phyloP scores from a whole-genome alignment of 805 yeast species.

The Pichia kluyveri region DNA sequence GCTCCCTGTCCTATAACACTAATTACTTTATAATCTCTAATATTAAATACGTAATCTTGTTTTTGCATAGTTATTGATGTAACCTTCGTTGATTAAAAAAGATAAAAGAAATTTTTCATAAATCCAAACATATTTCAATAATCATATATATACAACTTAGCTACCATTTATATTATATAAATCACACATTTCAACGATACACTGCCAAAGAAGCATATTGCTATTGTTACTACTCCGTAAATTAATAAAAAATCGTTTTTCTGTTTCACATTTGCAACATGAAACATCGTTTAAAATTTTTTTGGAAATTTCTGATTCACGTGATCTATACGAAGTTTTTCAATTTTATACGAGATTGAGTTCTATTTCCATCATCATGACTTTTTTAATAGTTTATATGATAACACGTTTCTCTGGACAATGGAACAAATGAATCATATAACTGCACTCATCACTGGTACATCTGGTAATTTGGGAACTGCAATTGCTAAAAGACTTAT shows the following conservation, averaged over 20 bases:
- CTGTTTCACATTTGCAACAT: too few species aligned
- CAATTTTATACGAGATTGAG: too few species aligned
- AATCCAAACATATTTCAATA: too few species aligned
- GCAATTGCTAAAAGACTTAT: constrained; percentile 77
- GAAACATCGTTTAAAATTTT: not conserved
- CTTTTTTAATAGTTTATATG: too few species aligned
- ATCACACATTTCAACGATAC: too few species aligned
- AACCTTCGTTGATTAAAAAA: not conserved
- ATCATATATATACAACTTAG: too few species aligned
- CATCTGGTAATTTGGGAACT: constrained; percentile 65
- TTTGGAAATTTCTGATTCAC: not conserved
- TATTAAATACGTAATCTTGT: constrained; percentile 50
- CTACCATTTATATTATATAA: too few species aligned
- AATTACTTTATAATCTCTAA: constrained; percentile 49
- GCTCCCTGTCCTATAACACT: constrained; percentile 74
- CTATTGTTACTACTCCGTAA: too few species aligned
- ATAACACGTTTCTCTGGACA: not conserved
- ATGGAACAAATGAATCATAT: constrained; percentile 8
- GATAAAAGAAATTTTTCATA: not conserved
- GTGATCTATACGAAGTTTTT: too few species aligned
- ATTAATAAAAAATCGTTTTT: too few species aligned
- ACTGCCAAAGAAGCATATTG: too few species aligned
- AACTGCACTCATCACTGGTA: constrained; percentile 29
- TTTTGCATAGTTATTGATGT: constrained; percentile 11
- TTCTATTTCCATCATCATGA: too few species aligned